Conservation (phyloP, 305 asterid species). For the Stenogyne calaminthoides region DNA sequence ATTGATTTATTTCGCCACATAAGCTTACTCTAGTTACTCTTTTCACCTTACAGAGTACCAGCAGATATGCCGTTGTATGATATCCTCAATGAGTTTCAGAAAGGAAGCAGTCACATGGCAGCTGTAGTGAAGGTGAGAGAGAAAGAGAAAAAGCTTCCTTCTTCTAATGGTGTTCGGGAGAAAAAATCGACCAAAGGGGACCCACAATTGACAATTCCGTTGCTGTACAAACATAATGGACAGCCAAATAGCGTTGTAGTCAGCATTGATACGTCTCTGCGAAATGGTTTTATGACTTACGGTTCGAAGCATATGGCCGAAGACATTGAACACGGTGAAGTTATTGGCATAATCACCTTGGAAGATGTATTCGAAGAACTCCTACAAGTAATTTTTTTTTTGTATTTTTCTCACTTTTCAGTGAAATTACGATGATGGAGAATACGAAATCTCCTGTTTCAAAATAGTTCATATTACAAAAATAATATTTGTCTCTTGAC, state of each 20-base stretch:
- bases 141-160: constrained; percentile 42
- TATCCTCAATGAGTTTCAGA: constrained; percentile 95
- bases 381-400: constrained; percentile 63
- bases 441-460: neutral
- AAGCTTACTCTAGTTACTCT: neutral
- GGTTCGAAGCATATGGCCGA: constrained; percentile 41
- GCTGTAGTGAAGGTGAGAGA: constrained; percentile 86
- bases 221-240: constrained; percentile 52
- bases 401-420: neutral
- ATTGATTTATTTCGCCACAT: constrained; percentile 2
- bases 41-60: constrained; percentile 63
- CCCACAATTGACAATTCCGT: constrained; percentile 54
- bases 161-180: constrained; percentile 37
- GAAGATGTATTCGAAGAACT: constrained; percentile 99
- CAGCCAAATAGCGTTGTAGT: constrained; percentile 47
- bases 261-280: constrained; percentile 55
- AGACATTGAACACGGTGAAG: constrained; percentile 85
- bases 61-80: constrained; percentile 95
- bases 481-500: neutral
- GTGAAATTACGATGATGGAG: neutral
- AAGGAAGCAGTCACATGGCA: constrained; percentile 99
- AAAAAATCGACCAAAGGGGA: constrained; percentile 36
- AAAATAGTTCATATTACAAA: neutral
- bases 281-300: constrained; percentile 43
- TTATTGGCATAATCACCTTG: constrained; percentile 92